These are phyloP conservation scores for Diaporthe longicolla DNA, from an alignment of 2,329 filamentous ascomycete species.

Conservation along the genomic window DNA sequence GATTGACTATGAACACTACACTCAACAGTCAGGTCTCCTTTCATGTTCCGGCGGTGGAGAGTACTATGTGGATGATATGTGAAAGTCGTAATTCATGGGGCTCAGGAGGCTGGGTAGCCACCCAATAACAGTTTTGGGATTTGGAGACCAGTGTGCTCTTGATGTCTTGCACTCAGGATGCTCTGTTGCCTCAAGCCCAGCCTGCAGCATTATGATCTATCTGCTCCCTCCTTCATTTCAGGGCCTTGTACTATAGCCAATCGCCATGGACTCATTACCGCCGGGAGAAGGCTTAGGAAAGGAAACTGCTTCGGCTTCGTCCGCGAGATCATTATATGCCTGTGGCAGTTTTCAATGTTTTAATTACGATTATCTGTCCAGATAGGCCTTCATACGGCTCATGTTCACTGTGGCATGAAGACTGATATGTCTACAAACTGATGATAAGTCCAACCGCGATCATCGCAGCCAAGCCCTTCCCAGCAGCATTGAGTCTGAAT, in stretches of 20 bases:
- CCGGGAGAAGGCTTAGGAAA: too few relatives aligned
- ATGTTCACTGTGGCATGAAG: background rate
- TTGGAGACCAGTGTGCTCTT: background rate
- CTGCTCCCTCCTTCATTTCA: background rate
- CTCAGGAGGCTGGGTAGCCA: background rate
- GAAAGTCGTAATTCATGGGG: background rate
- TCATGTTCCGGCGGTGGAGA: background rate
- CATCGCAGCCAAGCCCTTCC: background rate
- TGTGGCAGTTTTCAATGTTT: background rate
- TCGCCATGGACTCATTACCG: background rate
- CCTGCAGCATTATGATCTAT: background rate
- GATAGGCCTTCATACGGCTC: too few relatives aligned
- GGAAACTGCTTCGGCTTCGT: too few relatives aligned
- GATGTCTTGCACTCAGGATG: background rate
- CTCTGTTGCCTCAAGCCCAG: background rate
- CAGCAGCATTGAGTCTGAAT: background rate
- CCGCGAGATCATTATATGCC: too few relatives aligned
- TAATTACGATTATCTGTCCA: background rate
- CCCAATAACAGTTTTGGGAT: background rate
- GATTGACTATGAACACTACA: background rate
- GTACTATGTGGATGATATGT: background rate
- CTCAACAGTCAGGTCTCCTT: background rate
- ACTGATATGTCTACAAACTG: background rate
- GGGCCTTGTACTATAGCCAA: too few relatives aligned
- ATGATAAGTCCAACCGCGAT: background rate